Evolutionary conservation across 768 basidiomycete species (phyloP), one percentile per base, ranked within the genome.

Genomic region (Termitomyces sp.): DNA sequence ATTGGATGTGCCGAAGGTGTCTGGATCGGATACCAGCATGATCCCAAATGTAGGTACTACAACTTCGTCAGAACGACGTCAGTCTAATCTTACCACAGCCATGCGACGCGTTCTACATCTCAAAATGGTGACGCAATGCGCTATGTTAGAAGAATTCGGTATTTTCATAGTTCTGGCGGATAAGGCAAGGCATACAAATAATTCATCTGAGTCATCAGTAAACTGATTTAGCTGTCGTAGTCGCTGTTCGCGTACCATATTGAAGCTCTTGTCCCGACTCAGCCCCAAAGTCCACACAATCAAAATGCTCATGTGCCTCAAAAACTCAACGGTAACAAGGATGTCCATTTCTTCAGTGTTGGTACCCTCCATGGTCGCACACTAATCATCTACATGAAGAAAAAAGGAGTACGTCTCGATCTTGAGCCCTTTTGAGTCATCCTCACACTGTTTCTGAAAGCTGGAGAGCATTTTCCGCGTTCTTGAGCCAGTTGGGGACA

Each of bases 1-100:
- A 87, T 98, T 64, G 97, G 95, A 8, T 97, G 95, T 71, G 88
- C 90, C 0, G 94, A 97, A 67, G 97, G 97, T 34, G 93, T 98
- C 5, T 99, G 95, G 93, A 97, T 98, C 66, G 96, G 96, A 0
- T 90, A 95, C 74, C 84, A 93, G 40, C 90, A 93, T 62, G 91
- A 96, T 71, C 88, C 95, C 2, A 78, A 82, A 68, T 95, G 93
- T 93, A 70, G 59, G 86, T 12, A 65, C 44, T 20, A 27, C 12
- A 33, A 9, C 9, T 42, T 9, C 14, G n/a, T 48, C 34, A 26
- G 14, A 27, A 30, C 20, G 5, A 45, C 26, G 16, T 37, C 14
- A 39, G 26, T 51, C 42, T 59, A 1, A 32, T 57, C 60, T 39
- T 53, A 34, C 37, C 33, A 27, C 58, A 95, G 93, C 94, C 3